These are phyloP conservation scores for Peronospora belbahrii DNA, from an alignment of 352 stramenopile genomes.

Conservation along the genomic window DNA sequence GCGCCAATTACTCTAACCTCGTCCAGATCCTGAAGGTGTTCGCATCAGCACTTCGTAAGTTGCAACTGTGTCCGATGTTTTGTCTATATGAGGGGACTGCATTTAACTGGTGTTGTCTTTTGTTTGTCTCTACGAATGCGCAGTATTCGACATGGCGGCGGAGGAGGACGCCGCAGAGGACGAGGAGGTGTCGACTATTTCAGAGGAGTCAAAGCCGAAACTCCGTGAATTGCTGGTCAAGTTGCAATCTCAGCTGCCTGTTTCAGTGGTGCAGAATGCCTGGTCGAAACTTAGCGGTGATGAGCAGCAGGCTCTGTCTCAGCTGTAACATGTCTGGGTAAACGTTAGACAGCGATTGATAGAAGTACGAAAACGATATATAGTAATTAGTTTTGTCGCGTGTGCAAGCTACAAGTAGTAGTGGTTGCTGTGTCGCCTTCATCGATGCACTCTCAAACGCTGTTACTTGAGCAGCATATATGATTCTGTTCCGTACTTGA, in stretches of 20 bases:
- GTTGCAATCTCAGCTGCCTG: constrained; percentile 60
- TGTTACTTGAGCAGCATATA: constrained; percentile 1
- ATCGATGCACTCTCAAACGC: constrained; percentile 8
- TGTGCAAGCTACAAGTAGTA: constrained; percentile 3
- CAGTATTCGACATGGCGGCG: constrained; percentile 56
- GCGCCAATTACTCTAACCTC: constrained; percentile 57
- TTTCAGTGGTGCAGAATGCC: constrained; percentile 48
- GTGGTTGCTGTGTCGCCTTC: constrained; percentile 11
- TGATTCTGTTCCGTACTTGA: constrained; percentile 6
- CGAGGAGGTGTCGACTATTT: constrained; percentile 64
- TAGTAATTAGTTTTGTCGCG: constrained; percentile 24
- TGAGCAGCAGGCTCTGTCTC: constrained; percentile 61
- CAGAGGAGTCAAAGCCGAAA: constrained; percentile 47
- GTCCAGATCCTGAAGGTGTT: constrained; percentile 67
- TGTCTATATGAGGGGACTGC: neutral
- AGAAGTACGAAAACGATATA: constrained; percentile 23
- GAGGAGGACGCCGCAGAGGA: constrained; percentile 53
- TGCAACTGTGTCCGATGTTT: constrained; percentile 8
- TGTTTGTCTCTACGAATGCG: constrained; percentile 6
- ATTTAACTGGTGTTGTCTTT: constrained; percentile 17
- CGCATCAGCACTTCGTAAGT: constrained; percentile 63
- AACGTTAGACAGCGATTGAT: constrained; percentile 23
- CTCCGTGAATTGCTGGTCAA: constrained; percentile 53
- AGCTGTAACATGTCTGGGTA: constrained; percentile 32
- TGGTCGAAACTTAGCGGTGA: constrained; percentile 64